Evolutionary conservation across 2,329 filamentous ascomycete species (phyloP), one percentile per base, ranked within the genome.

Genomic region (Aspergillaceae sp.): DNA sequence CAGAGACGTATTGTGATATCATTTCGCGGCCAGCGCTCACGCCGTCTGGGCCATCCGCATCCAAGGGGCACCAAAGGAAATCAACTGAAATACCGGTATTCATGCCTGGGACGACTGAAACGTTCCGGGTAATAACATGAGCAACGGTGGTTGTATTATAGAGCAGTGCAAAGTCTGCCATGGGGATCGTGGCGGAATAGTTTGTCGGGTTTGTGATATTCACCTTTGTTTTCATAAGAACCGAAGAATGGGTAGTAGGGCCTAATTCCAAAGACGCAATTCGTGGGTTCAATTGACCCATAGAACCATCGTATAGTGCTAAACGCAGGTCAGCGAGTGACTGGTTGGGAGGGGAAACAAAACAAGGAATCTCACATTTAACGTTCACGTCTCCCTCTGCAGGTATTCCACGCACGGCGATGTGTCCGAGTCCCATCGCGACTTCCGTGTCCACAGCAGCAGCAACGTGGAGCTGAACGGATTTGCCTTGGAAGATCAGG

Each of bases 121-220:
- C 59, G 56, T 90, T 72, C 46, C 74, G 72, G 2, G 82, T 79
- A 0, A 77, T 84, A 8, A 86, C 83, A 62, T 91, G 84, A 30
- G 86, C 92, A 32, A 98, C 72, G 5, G 85, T 63, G 0, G 83
- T 83, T 7, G 76, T 80, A 56, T 94, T 90, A 56, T 80, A 82
- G 29, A 86, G 64, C 37, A 97, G 69, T 51, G 89, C 80, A 38
- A 94, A 76, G 61, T 85, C 89, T 52, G 87, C 68, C 51, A 82
- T 91, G 1, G 91, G 91, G n/a, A 97, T 74, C 2, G 73, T 74
- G 3, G 88, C 90, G 4, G 86, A 83, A 64, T 97, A 96, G 3
- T 83, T 77, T 0, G 90, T 94, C 1, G 91, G 90, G 59, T 98
- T 98, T 3, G 87, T 94, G 49, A 95, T 76, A 61, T 92, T 94